phyloP scores from a whole-genome alignment of 2,329 filamentous ascomycete genomes.

The Alternaria brassicae region DNA sequence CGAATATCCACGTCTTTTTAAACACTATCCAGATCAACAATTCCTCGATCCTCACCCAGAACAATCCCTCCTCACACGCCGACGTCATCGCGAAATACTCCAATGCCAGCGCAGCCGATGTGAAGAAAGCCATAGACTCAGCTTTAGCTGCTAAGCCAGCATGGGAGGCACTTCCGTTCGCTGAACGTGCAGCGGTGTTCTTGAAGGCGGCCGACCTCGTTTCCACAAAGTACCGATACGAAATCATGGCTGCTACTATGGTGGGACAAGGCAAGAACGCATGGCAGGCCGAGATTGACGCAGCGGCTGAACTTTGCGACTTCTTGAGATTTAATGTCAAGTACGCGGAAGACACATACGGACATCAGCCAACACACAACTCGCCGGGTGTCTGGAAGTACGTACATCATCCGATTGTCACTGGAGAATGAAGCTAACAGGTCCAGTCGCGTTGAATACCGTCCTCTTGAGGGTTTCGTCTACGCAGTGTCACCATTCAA shows the following conservation, averaged over 20 bases:
- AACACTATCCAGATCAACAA: constrained; percentile 66
- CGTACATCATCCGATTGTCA: constrained; percentile 21
- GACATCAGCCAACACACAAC: constrained; percentile 85
- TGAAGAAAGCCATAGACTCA: constrained; percentile 79
- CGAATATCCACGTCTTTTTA: constrained; percentile 9
- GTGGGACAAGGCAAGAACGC: constrained; percentile 97
- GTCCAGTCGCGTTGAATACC: constrained; percentile 75
- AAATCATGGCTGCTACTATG: constrained; percentile 96
- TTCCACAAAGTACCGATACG: constrained; percentile 90
- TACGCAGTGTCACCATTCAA: constrained; percentile 96
- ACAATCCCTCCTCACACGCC: constrained; percentile 82
- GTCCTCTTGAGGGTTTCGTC: constrained; percentile 91
- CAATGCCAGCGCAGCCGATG: constrained; percentile 77
- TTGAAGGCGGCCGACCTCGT: constrained; percentile 95
- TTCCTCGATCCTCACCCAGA: constrained; percentile 71
- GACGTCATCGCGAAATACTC: constrained; percentile 82
- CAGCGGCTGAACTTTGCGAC: constrained; percentile 89
- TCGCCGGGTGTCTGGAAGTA: constrained; percentile 85
- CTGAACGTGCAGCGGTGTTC: constrained; percentile 90
- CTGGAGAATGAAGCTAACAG: constrained; percentile 25
- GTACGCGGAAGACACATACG: constrained; percentile 90
- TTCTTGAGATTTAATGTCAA: constrained; percentile 94
- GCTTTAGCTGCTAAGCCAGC: constrained; percentile 84
- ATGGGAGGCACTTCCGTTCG: constrained; percentile 88
- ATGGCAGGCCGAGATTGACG: constrained; percentile 99